phyloP scores from a whole-genome alignment of 2,329 filamentous ascomycete genomes.

The Graphilbum fragrans region DNA sequence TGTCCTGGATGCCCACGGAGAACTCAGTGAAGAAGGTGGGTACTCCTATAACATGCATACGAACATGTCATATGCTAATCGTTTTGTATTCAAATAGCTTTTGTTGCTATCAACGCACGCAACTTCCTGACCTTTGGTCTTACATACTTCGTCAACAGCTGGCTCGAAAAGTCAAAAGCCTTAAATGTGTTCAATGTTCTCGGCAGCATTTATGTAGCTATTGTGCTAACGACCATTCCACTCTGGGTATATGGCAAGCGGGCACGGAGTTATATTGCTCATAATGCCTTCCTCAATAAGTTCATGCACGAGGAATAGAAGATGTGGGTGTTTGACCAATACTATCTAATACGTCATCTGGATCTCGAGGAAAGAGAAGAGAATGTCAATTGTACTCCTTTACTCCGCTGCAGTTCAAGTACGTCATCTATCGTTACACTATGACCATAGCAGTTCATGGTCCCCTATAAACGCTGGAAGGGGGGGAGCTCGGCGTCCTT shows the following conservation, averaged over 20 bases:
- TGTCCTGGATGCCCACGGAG: constrained; percentile 32
- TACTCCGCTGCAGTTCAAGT: too few species aligned
- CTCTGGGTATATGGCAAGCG: constrained; percentile 36
- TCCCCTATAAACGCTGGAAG: too few species aligned
- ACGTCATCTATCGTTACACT: too few species aligned
- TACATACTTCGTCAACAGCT: constrained; percentile 29
- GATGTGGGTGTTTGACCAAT: too few species aligned
- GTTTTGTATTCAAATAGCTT: constrained; percentile 16
- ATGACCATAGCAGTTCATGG: too few species aligned
- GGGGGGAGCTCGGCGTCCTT: too few species aligned
- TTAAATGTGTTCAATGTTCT: constrained; percentile 25
- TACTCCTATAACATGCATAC: too few species aligned
- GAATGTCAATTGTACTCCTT: too few species aligned
- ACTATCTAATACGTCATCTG: too few species aligned
- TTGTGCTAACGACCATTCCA: constrained; percentile 32
- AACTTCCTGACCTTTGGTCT: constrained; percentile 34
- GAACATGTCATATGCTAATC: too few species aligned
- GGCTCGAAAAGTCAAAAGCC: constrained; percentile 22
- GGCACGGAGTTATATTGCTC: constrained; percentile 27
- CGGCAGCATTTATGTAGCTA: constrained; percentile 26
- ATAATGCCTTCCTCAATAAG: constrained; percentile 21
- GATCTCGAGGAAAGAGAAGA: too few species aligned
- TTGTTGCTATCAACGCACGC: constrained; percentile 37
- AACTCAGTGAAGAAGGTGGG: constrained; percentile 24
- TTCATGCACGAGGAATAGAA: constrained; percentile 20